phyloP scores from a whole-genome alignment of 2,329 filamentous ascomycete genomes.

The Cytospora schulzeri region DNA sequence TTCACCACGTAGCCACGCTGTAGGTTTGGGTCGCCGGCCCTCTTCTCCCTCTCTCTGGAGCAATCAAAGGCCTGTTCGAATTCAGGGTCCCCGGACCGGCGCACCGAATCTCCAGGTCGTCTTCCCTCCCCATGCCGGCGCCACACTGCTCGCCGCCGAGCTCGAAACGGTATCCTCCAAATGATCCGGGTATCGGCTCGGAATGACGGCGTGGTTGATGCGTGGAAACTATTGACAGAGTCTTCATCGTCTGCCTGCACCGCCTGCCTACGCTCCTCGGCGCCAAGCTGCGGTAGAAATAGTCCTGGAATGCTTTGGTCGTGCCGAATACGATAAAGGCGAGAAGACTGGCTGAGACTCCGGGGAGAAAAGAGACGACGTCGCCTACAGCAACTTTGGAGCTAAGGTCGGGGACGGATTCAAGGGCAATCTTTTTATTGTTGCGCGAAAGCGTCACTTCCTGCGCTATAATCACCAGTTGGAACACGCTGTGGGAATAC shows the following conservation, averaged over 20 bases:
- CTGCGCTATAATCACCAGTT: slow-evolving; percentile 43
- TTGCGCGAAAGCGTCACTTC: slow-evolving; percentile 38
- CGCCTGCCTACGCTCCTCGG: slow-evolving; percentile 27
- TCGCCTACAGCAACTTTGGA: slow-evolving; percentile 35
- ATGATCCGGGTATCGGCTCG: slow-evolving; percentile 4
- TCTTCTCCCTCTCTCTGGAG: background rate
- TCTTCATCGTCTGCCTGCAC: slow-evolving; percentile 6
- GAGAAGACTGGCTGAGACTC: slow-evolving; percentile 40
- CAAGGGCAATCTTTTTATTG: slow-evolving; percentile 33
- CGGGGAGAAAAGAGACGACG: slow-evolving; percentile 42
- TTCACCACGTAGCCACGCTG: slow-evolving; percentile 9
- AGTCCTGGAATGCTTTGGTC: slow-evolving; percentile 39
- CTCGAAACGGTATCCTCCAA: slow-evolving; percentile 11
- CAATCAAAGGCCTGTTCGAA: background rate
- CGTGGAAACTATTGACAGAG: background rate
- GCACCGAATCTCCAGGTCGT: background rate
- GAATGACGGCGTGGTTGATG: slow-evolving; percentile 3
- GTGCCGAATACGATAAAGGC: slow-evolving; percentile 46
- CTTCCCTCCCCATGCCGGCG: background rate
- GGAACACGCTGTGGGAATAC: slow-evolving; percentile 36
- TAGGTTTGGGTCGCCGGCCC: slow-evolving; percentile 9
- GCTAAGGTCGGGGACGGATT: slow-evolving; percentile 39
- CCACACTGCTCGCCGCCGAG: slow-evolving; percentile 14
- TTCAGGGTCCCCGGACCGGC: slow-evolving; percentile 1
- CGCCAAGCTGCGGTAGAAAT: slow-evolving; percentile 33